Evolutionary conservation across 108 stramenopile genomes (phyloP).

Genomic region (Chaetoceros muelleri): DNA sequence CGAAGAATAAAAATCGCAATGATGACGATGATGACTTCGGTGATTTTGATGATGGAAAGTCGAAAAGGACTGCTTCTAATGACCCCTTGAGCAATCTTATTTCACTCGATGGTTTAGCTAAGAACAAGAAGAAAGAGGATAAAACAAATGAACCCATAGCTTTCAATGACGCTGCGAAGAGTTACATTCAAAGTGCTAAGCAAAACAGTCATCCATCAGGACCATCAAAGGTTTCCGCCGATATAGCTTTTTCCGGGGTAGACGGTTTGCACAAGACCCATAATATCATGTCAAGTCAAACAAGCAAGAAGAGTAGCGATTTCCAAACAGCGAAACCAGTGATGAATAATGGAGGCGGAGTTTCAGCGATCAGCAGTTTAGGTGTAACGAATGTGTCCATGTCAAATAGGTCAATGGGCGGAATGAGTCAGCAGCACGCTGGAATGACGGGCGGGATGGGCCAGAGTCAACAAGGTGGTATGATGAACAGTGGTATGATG

Average conservation of each 20-base stretch:
- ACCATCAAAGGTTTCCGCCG: neutral
- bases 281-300: slow-evolving; percentile 1
- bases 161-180: slow-evolving; percentile 19
- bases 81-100: slow-evolving; percentile 72
- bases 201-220: slow-evolving; percentile 10
- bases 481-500: too few species aligned
- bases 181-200: slow-evolving; percentile 12
- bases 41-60: slow-evolving; percentile 47
- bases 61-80: slow-evolving; percentile 21
- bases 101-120: slow-evolving; percentile 62
- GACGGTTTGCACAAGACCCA: slow-evolving; percentile 11
- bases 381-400: too few species aligned
- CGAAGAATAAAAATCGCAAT: neutral
- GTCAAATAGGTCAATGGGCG: too few species aligned
- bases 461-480: too few species aligned
- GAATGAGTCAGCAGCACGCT: too few species aligned
- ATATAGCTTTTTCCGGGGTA: slow-evolving; percentile 12
- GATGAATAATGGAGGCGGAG: too few species aligned
- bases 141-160: slow-evolving; percentile 22
- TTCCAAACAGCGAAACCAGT: too few species aligned
- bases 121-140: slow-evolving; percentile 37
- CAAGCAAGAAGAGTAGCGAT: too few species aligned
- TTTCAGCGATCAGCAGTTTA: too few species aligned
- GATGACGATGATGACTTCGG: slow-evolving; percentile 47
- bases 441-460: too few species aligned